Evolutionary conservation across 495 filamentous ascomycete genomes (phyloP), one percentile per base, ranked within the genome.

Genomic region (Podospora pseudopauciseta): DNA sequence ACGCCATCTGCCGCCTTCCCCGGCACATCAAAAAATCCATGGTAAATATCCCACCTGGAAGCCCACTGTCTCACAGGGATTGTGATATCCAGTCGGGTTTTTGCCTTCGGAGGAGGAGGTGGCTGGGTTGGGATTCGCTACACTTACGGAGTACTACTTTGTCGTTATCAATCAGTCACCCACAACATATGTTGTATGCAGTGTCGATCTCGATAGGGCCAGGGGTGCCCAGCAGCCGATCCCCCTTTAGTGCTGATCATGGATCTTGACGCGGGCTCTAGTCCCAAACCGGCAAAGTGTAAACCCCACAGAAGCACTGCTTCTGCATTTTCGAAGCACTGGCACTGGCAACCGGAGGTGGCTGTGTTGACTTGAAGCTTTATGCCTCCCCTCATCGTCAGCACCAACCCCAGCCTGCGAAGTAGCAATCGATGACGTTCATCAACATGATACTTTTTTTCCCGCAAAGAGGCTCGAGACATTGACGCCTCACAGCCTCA

Each of bases 401-500:
- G n/a, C 55, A 19, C 55, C 55, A 49, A 6, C 39, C 39, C 39
- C 39, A 49, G 39, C 39, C 39, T 16, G 7, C 13, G 39, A 49
- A 49, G 7, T 13, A 11, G 39, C 39, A 49, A 9, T 49, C 15
- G 5, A 28, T 20, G 30, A 44, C 32, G n/a, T 49, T 63, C 34
- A 18, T 63, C 19, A 61, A 27, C n/a, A 49, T 19, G 28, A 19
- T 63, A n/a, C 11, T 4, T 20, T 44, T 34, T 16, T 44, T 63
- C 16, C 60, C 30, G 39, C 39, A 49, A 49, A 9, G 39, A 49
- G 0, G 39, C 27, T 63, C 30, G 61, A 63, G 61, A 63, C 61
- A 63, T 32, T 49, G 61, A 63, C 61, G 61, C 61, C 61, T 63
- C 61, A 63, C 61, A 63, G 61, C 61, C 61, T n/a, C 61, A 39